A percentile compares a stretch with the other conserved stretches of the same genome.
Conservation (phyloP, 768 basidiomycete species). For the Terana coerulea region DNA sequence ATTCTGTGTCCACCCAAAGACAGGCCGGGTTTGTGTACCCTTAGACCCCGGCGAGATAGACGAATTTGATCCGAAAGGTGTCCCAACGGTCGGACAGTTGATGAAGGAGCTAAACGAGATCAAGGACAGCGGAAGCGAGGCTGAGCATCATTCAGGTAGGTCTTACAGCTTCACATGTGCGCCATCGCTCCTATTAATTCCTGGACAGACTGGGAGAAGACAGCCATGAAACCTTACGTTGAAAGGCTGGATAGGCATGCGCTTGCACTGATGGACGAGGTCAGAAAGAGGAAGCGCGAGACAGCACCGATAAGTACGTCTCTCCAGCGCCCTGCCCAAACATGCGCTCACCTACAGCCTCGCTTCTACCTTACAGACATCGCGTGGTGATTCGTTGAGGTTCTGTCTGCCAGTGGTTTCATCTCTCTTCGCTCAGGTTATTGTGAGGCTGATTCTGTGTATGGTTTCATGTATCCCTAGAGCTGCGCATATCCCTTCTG, state of each 20-base stretch:
- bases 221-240: conserved; percentile 85
- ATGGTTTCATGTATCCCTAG: too few relatives aligned
- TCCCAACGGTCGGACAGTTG: conserved; percentile 87
- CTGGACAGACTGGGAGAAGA: conserved; percentile 72
- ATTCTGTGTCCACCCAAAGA: conserved; percentile 95
- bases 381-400: conserved; percentile 13
- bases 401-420: too few relatives aligned
- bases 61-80: conserved; percentile 76
- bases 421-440: too few relatives aligned
- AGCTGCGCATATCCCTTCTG: too few relatives aligned
- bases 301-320: conserved; percentile 11
- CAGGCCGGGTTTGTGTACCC: conserved; percentile 93
- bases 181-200: background rate
- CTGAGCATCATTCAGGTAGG: conserved; percentile 49
- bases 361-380: conserved; percentile 1
- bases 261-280: conserved; percentile 50
- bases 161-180: background rate
- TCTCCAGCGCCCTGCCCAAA: too few relatives aligned
- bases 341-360: too few relatives aligned
- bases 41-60: conserved; percentile 74
- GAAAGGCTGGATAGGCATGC: conserved; percentile 84
- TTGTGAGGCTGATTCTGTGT: too few relatives aligned
- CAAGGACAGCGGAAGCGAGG: conserved; percentile 22
- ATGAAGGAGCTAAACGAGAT: conserved; percentile 67
- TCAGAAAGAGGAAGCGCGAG: conserved; percentile 45